Evolutionary conservation across 202 grass and related monocot species (phyloP).

Genomic region (Sporobolus alterniflorus): DNA sequence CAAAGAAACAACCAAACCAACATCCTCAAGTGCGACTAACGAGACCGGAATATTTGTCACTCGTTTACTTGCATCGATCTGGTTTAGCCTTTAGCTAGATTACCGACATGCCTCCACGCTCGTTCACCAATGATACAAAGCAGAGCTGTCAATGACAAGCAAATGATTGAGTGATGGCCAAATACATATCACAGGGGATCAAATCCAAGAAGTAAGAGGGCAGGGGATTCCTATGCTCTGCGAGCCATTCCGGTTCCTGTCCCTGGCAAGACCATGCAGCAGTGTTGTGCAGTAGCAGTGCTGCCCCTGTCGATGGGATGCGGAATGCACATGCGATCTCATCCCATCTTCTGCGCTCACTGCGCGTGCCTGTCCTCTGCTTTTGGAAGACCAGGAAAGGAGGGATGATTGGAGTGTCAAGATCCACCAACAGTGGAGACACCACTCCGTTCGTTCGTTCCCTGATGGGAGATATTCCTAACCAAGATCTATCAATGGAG

Average conservation of each 20-base stretch:
- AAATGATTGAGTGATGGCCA: not conserved
- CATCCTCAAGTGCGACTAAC: no score
- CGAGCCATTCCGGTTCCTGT: slow-evolving; percentile 39
- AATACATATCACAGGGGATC: slow-evolving; percentile 3
- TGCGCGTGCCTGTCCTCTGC: not conserved
- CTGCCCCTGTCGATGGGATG: not conserved
- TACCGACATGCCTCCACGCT: no score
- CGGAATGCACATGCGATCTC: slow-evolving; percentile 40
- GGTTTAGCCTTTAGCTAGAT: no score
- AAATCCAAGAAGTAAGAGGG: slow-evolving; percentile 1
- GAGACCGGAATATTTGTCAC: no score
- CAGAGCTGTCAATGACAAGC: not conserved
- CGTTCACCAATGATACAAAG: slow-evolving; percentile 31
- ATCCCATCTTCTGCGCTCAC: not conserved
- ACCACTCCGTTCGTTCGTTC: slow-evolving; percentile 29
- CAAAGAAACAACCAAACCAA: no score
- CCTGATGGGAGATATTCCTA: slow-evolving; percentile 33
- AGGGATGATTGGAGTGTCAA: not conserved
- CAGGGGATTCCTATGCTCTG: slow-evolving; percentile 32
- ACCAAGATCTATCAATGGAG: no score
- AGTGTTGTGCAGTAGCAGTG: not conserved
- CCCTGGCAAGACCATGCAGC: no score
- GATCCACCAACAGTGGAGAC: slow-evolving; percentile 40
- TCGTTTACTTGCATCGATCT: no score
- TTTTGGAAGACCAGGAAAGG: not conserved